Percentiles rank a stretch among this genome's conserved stretches.
phyloP scores from a whole-genome alignment of 2,329 filamentous ascomycete species.

The Monosporascus sp. region DNA sequence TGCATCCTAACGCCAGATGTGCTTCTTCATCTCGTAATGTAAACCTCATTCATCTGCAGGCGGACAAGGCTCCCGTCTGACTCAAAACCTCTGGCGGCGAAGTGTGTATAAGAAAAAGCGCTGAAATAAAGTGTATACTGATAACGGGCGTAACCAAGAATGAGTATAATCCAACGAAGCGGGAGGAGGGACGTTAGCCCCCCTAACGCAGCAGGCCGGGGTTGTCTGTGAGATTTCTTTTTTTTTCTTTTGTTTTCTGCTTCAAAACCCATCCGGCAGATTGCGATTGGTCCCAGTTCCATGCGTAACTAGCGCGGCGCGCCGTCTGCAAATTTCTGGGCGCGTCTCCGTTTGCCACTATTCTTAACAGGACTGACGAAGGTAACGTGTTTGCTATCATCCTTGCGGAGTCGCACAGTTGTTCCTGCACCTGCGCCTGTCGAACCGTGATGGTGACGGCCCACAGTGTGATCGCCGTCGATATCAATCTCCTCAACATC shows the following conservation, averaged over 20 bases:
- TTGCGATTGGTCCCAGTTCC: neutral
- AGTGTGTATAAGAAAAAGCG: neutral
- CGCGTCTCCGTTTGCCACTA: constrained; percentile 29
- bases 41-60: no score
- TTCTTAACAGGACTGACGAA: constrained; percentile 48
- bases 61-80: no score
- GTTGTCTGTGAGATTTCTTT: neutral
- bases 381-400: constrained; percentile 50
- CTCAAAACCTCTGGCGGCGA: neutral
- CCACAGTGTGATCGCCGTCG: constrained; percentile 48
- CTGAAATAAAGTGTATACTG: neutral
- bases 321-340: constrained; percentile 10
- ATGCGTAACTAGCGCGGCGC: constrained; percentile 1
- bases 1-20: no score
- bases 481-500: constrained; percentile 59
- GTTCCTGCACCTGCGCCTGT: constrained; percentile 28
- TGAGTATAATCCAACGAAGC: neutral
- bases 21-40: no score
- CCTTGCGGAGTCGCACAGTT: constrained; percentile 46
- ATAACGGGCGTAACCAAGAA: neutral
- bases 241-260: neutral
- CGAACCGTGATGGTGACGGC: constrained; percentile 36
- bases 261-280: neutral
- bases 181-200: neutral
- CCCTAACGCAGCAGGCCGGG: neutral